Percentiles rank a stretch among this genome's conserved stretches.
Evolutionary conservation across 495 filamentous ascomycete species (phyloP).

Genomic region (Tuber aestivum): DNA sequence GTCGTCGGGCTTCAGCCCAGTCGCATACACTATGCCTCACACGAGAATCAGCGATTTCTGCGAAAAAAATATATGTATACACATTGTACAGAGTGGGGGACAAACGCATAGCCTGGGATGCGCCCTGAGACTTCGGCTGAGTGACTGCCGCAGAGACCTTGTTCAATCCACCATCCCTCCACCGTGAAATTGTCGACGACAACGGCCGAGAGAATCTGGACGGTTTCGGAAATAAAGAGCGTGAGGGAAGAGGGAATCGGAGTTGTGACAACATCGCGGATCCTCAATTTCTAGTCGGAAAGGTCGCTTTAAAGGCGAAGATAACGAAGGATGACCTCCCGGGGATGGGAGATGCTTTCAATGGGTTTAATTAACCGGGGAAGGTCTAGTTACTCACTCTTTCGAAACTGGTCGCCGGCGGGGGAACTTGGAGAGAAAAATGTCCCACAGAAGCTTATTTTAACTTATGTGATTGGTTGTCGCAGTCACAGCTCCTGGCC

Average conservation of each 20-base stretch:
- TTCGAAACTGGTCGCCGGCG: neutral
- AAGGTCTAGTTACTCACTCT: neutral
- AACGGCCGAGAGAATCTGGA: neutral
- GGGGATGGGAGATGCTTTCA: neutral
- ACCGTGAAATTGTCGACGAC: conserved; percentile 2
- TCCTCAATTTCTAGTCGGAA: neutral
- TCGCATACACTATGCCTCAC: conserved; percentile 62
- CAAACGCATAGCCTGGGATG: conserved; percentile 84
- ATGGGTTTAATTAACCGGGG: neutral
- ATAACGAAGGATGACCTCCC: neutral
- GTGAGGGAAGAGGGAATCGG: conserved; percentile 11
- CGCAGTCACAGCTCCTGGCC: neutral
- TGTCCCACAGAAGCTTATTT: neutral
- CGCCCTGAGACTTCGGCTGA: conserved; percentile 93
- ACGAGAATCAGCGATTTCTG: neutral
- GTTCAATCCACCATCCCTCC: conserved; percentile 53
- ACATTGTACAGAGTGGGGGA: neutral
- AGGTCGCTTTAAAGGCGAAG: neutral
- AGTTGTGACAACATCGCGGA: conserved; percentile 30
- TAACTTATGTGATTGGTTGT: neutral
- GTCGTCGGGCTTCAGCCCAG: conserved; percentile 73
- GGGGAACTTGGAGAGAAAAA: neutral
- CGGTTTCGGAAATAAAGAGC: neutral
- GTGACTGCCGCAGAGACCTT: conserved; percentile 77
- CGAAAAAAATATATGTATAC: neutral